Evolutionary conservation across 768 basidiomycete species (phyloP), one percentile per base, ranked within the genome.

Genomic region (Macrolepiota dolichaula): DNA sequence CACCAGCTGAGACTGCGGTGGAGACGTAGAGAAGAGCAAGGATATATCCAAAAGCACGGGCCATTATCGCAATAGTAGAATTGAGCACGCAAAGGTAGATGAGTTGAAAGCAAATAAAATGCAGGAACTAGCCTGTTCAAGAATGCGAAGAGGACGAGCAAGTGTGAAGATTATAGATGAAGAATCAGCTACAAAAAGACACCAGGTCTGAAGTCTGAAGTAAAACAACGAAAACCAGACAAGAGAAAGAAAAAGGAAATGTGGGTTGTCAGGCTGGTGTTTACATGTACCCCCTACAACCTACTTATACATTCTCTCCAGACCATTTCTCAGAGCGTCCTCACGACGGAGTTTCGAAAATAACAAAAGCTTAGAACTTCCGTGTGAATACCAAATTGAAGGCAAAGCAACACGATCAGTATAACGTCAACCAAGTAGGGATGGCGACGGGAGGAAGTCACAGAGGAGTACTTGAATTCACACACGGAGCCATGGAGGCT

Each of bases 171-270:
- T 47, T 54, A 54, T 54, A 36, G 38, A 54, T 22, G 32, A 24
- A 19, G n/a, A 15, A 54, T 35, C 22, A 55, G 24, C 42, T 54
- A 36, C 12, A 53, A 59, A 44, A 3, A 53, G 59, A 60, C 59
- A 60, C 59, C 59, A 53, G 59, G 59, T 53, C 59, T 53, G 22
- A 49, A 1, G 59, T 53, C 59, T 53, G 22, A 49, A 1, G 47
- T 25, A 49, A 19, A 54, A 54, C 52, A 35, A 53, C 17, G 24
- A 36, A 53, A 44, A 27, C 40, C n/a, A 24, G 49, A 6, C 58
- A 24, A 44, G 42, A 12, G 25, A 40, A 49, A 35, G 27, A n/a
- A 37, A 61, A 55, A 17, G 9, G 49, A 61, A 46, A 32, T 3
- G 7, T 32, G 59, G 46, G n/a, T 54, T 42, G 53, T 54, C 7